A percentile compares a stretch with the other conserved stretches of the same genome.
Conservation (phyloP, 495 filamentous ascomycete genomes). For the Astrocystis sublimbata region DNA sequence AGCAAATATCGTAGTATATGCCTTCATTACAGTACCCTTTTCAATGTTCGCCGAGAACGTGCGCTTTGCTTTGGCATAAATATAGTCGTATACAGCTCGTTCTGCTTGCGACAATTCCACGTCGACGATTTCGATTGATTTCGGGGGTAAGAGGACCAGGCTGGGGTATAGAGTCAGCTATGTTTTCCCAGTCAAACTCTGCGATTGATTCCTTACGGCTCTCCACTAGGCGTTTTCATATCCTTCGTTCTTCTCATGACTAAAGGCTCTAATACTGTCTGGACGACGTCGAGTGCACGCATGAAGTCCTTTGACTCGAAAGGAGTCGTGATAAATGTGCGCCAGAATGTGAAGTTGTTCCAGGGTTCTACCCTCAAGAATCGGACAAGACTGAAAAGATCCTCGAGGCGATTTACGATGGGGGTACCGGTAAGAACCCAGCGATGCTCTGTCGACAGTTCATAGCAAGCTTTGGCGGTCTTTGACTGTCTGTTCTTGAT, state of each 20-base stretch:
- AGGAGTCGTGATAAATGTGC: slow-evolving; percentile 95
- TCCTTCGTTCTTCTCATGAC: slow-evolving; percentile 95
- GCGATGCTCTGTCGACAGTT: slow-evolving; percentile 77
- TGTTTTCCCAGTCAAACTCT: neutral
- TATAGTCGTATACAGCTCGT: slow-evolving; percentile 86
- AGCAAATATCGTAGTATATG: slow-evolving; percentile 93
- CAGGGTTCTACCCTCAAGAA: slow-evolving; percentile 95
- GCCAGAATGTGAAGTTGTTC: slow-evolving; percentile 98
- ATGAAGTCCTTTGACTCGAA: slow-evolving; percentile 95
- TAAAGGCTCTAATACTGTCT: slow-evolving; percentile 91
- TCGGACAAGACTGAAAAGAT: slow-evolving; percentile 91
- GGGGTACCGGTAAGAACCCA: slow-evolving; percentile 96
- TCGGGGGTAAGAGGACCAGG: slow-evolving; percentile 81
- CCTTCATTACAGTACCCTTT: slow-evolving; percentile 88
- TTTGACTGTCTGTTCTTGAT: slow-evolving; percentile 92
- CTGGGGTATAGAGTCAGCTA: slow-evolving; percentile 27
- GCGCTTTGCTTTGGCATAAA: slow-evolving; percentile 78
- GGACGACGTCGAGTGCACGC: slow-evolving; percentile 91
- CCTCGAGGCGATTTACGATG: slow-evolving; percentile 94
- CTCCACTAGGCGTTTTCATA: slow-evolving; percentile 93
- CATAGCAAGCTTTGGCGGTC: slow-evolving; percentile 90
- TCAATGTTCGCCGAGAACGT: slow-evolving; percentile 84
- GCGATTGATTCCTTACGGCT: slow-evolving; percentile 50
- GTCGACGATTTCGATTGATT: slow-evolving; percentile 77
- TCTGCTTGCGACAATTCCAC: slow-evolving; percentile 82